Base-by-base conservation (phyloP, 2,329 filamentous ascomycete genomes). In the Curvularia lunata region DNA sequence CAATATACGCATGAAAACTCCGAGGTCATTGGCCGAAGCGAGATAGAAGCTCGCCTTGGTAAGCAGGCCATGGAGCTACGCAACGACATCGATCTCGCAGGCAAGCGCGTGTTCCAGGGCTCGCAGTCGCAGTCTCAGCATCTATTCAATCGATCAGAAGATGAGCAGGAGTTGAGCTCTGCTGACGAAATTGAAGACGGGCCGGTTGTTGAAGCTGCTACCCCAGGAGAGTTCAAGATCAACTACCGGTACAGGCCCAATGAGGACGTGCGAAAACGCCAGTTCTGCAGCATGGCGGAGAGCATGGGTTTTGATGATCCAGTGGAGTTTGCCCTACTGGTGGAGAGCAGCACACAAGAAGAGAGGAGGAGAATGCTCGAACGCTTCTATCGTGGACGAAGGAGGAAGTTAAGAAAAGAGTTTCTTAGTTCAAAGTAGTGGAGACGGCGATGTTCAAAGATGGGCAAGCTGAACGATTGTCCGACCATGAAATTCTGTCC, bases 1-100 rank as follows among this genome's bases (percentile, higher is more conserved):
- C 88, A 95, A 70, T 99, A 99, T 75, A 96, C 92, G 0, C 95
- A 99, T 72, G 91, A 98, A 67, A 99, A 99, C 73, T 92, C 91
- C 1, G 93, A 99, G 77, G 93, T 99, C 13, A 86, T 99, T 55
- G 95, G 95, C 10, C 89, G 91, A 0, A 95, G 90, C n/a, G 91
- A 90, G 66, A 85, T 97, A n/a, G 95, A 99, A 78, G 89, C 91
- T 62, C 86, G 89, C 56, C 85, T 99, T 5, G 93, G 90, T 45
- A 88, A 88, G 19, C 87, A 86, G 41, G 95, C 94, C 4, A 87
- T 89, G 70, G 82, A 88, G 69, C 80, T 81, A 0, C 83, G 81
- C 3, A 83, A 83, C 56, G 80, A 84, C 53, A 45, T 81, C 2
- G 82, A 83, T 9, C 72, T 80, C 19, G 83, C 81, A 1, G 80